These are phyloP conservation scores for Fraxinus paxiana DNA, from an alignment of 305 asterid species.

Conservation along the genomic window DNA sequence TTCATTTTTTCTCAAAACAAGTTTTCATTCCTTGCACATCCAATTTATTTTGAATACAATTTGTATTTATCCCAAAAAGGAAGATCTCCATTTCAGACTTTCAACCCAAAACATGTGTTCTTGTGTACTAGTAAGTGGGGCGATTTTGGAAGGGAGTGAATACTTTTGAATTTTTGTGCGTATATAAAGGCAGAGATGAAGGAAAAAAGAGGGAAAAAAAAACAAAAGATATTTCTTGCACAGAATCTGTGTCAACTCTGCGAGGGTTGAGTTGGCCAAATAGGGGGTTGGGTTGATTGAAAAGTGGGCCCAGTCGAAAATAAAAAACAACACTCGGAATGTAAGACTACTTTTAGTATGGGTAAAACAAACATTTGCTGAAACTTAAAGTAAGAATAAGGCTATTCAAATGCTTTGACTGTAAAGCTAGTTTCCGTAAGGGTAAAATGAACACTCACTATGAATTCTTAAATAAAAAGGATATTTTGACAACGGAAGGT, in stretches of 20 bases:
- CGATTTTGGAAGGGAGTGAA: neutral
- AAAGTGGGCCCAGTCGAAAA: neutral
- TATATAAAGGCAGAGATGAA: neutral
- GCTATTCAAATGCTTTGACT: neutral
- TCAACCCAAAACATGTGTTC: neutral
- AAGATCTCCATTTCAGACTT: neutral
- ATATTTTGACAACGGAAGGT: neutral
- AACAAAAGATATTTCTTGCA: neutral
- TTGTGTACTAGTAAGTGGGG: neutral
- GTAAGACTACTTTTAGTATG: neutral
- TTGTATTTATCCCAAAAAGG: neutral
- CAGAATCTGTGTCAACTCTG: neutral
- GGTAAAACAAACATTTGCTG: neutral
- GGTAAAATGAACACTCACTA: neutral
- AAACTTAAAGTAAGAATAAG: neutral
- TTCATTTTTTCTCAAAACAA: constrained; percentile 11
- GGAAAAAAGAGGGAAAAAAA: neutral
- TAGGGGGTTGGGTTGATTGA: neutral
- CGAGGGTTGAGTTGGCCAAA: neutral
- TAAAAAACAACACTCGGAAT: neutral
- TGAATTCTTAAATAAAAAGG: neutral
- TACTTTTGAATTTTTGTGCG: neutral
- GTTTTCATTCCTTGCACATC: neutral
- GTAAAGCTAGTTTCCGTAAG: neutral
- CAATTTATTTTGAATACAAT: neutral